These are phyloP conservation scores for Piloderma croceum DNA, from an alignment of 768 basidiomycete genomes.

Conservation along the genomic window DNA sequence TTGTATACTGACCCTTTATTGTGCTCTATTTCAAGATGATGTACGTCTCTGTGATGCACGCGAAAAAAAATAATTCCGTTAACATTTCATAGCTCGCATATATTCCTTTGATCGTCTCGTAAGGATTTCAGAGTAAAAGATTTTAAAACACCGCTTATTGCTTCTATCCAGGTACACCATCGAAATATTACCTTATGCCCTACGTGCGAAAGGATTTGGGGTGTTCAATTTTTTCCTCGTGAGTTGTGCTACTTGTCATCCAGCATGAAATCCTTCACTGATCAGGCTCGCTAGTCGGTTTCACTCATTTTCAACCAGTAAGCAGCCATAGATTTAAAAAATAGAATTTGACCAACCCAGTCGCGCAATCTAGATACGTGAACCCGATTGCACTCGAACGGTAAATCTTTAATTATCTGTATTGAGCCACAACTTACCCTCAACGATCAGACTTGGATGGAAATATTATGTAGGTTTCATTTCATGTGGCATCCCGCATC, in stretches of 20 bases:
- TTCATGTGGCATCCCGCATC: neutral
- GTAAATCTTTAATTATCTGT: constrained; percentile 10
- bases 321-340: constrained; percentile 14
- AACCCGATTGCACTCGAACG: constrained; percentile 31
- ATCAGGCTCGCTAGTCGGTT: constrained; percentile 22
- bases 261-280: too few species aligned
- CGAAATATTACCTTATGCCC: constrained; percentile 37
- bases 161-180: constrained; percentile 30
- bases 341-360: too few species aligned
- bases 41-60: constrained; percentile 14
- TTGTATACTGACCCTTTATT: neutral
- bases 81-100: constrained; percentile 27
- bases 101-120: constrained; percentile 36
- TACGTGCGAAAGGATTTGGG: constrained; percentile 36
- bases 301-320: constrained; percentile 41
- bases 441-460: constrained; percentile 39
- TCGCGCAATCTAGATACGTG: constrained; percentile 29
- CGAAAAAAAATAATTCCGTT: neutral
- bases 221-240: constrained; percentile 36
- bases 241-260: too few species aligned
- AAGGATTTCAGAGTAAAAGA: constrained; percentile 3
- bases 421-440: too few species aligned
- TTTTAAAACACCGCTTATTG: neutral
- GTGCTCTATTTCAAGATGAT: constrained; percentile 19
- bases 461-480: constrained; percentile 37